These are phyloP conservation scores for Cytospora paraplurivora DNA, from an alignment of 2,329 filamentous ascomycete species.

Conservation along the genomic window DNA sequence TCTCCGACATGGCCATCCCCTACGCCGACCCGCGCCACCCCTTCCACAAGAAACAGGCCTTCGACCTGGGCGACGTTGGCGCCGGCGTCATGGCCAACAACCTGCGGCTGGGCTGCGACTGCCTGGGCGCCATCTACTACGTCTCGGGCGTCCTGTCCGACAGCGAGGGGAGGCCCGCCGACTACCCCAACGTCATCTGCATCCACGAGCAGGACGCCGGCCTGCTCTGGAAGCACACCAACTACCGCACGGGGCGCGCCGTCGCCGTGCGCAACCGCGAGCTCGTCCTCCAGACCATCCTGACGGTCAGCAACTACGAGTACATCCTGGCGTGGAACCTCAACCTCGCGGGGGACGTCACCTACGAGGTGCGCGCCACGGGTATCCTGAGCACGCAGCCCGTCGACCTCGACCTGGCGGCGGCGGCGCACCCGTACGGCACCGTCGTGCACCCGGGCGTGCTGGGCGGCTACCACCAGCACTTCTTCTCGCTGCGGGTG, in stretches of 20 bases:
- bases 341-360: conserved; percentile 47
- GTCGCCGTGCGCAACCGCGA: conserved; percentile 54
- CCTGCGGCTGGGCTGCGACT: conserved; percentile 61
- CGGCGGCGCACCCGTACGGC: conserved; percentile 51
- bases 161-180: conserved; percentile 21
- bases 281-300: conserved; percentile 58
- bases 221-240: conserved; percentile 59
- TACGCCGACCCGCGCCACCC: conserved; percentile 64
- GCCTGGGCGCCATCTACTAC: conserved; percentile 60
- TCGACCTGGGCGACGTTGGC: conserved; percentile 68
- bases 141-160: conserved; percentile 29
- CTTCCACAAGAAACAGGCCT: conserved; percentile 67
- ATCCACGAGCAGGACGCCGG: conserved; percentile 61
- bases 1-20: conserved; percentile 66
- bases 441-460: conserved; percentile 65
- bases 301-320: conserved; percentile 61
- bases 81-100: conserved; percentile 67
- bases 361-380: conserved; percentile 29
- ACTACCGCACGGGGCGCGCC: conserved; percentile 55
- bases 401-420: conserved; percentile 57
- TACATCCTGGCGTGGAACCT: conserved; percentile 44
- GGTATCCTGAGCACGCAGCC: conserved; percentile 58
- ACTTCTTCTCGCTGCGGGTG: conserved; percentile 70
- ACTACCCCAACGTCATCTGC: conserved; percentile 51
- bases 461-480: conserved; percentile 71